Evolutionary conservation across 345 rosid species (phyloP), one percentile per base, ranked within the genome.

Genomic region (Geranium brycei): DNA sequence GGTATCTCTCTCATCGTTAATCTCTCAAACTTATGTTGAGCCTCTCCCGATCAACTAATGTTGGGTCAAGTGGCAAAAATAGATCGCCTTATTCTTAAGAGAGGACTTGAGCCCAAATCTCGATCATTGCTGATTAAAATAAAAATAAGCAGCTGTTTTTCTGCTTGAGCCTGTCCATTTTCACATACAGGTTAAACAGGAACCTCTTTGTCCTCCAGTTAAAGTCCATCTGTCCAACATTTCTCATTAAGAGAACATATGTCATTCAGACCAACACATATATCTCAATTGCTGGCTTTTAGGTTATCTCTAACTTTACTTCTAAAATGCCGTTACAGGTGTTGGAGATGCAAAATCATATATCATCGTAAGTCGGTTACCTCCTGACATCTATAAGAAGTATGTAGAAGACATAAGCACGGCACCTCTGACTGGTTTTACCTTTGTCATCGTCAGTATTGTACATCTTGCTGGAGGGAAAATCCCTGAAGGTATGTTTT

Each of bases 381-480:
- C 96, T 0, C 73, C 79, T 14, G 82, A 86, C 31, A 71, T 90
- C 63, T 86, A 84, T 66, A 73, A 63, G 74, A 82, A 88, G 62
- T 69, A 83, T 17, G 80, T 91, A 28, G 85, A 89, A 32, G 98
- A 89, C 72, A 85, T 63, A 19, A 78, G 74, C 57, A 63, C 78
- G 16, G 73, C 79, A 28, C 91, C 79, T 72, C 58, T 80, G 68
- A 78, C 83, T 68, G 95, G 99, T 55, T 85, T 90, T 69, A 75
- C 96, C 14, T 88, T 93, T 74, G 87, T 82, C 4, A 75, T 87
- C 59, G 75, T 88, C 69, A 83, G 91, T 57, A 71, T 93, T 64
- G 91, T 88, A 60, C 91, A 81, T 57, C 96, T 90, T 58, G 81
- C 91, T 1, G 96, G 97, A 31, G 96, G 96, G 57, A 85, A 85